Evolutionary conservation across 331 rosid genomes (phyloP), one percentile per base, ranked within the genome.

Genomic region (Pyrus hybrid): DNA sequence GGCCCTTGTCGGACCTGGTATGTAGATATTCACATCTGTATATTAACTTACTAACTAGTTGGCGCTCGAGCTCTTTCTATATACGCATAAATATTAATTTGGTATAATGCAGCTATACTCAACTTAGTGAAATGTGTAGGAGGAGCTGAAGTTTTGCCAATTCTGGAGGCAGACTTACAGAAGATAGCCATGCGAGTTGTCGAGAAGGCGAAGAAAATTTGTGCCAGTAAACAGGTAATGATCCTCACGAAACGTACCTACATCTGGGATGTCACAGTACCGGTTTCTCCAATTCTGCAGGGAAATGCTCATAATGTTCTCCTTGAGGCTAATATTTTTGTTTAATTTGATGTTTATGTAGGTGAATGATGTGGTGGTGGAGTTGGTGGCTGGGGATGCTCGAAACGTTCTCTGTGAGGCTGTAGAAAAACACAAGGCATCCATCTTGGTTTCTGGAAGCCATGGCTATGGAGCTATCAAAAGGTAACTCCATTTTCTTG

Each of bases 321-420:
- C 14, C 11, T 41, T 11, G 13, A 41, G 47, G 47, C 14, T 20
- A 53, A 21, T 21, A 57, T 20, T 21, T 57, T 1, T n/a, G 25
- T 21, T 57, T 57, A 21, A 57, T 21, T 10, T 74, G 37, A 69
- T 67, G 62, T 80, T 74, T 22, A 69, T 67, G 62, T 79, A 91
- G 97, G 83, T 87, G 76, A 74, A 68, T 5, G 86, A 86, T 30
- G 65, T 81, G 66, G 5, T 33, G 4, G 80, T 85, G 71, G 92
- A 94, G 80, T 86, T 87, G 77, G 37, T 87, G 53, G 95, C 92
- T 71, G 97, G 98, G 16, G 98, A 91, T 86, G 82, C 95, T 8
- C 76, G 96, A 77, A 90, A 88, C 70, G 87, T 80, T 53, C 81
- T 83, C 12, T 71, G 81, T 30, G 70, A 83, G 9, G 73, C 86